These are phyloP conservation scores for Ceratobasidium sp. DNA, from an alignment of 1,284 basidiomycete genomes.

Conservation along the genomic window DNA sequence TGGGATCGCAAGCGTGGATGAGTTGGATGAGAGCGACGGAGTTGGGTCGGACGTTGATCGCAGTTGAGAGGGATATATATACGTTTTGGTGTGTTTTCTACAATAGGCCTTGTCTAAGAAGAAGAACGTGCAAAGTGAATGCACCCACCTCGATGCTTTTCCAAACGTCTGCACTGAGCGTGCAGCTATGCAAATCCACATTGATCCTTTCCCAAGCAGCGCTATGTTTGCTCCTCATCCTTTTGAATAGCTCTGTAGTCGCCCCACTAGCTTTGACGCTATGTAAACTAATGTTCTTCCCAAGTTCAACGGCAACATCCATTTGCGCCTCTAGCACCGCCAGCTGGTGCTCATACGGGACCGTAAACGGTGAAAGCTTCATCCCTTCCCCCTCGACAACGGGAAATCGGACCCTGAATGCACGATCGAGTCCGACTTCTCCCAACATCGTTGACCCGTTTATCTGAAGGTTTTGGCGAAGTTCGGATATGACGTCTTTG, in stretches of 20 bases:
- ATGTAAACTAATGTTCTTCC: conserved; percentile 80
- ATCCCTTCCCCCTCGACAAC: conserved; percentile 56
- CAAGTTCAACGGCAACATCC: conserved; percentile 77
- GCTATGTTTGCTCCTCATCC: conserved; percentile 67
- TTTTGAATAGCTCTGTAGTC: conserved; percentile 72
- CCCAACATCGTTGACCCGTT: conserved; percentile 82
- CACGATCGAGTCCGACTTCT: conserved; percentile 85
- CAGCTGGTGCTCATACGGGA: conserved; percentile 80
- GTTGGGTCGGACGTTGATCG: conserved; percentile 72
- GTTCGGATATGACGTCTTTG: conserved; percentile 63
- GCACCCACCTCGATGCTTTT: conserved; percentile 71
- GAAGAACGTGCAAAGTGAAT: conserved; percentile 10
- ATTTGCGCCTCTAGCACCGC: conserved; percentile 80
- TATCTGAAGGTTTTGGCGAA: conserved; percentile 68
- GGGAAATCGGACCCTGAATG: conserved; percentile 72
- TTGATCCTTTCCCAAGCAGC: conserved; percentile 71
- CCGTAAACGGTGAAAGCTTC: conserved; percentile 74
- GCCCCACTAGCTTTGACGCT: conserved; percentile 79
- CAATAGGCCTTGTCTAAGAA: background rate
- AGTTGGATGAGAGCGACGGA: conserved; percentile 71
- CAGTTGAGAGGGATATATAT: conserved; percentile 83
- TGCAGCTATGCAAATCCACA: conserved; percentile 84
- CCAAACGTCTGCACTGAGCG: conserved; percentile 77
- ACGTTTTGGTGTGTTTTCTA: conserved; percentile 77
- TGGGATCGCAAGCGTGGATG: conserved; percentile 69